Percentiles rank a stretch among this genome's conserved stretches.
Evolutionary conservation across 768 basidiomycete species (phyloP).

Genomic region (Paxillus rubicundulus): DNA sequence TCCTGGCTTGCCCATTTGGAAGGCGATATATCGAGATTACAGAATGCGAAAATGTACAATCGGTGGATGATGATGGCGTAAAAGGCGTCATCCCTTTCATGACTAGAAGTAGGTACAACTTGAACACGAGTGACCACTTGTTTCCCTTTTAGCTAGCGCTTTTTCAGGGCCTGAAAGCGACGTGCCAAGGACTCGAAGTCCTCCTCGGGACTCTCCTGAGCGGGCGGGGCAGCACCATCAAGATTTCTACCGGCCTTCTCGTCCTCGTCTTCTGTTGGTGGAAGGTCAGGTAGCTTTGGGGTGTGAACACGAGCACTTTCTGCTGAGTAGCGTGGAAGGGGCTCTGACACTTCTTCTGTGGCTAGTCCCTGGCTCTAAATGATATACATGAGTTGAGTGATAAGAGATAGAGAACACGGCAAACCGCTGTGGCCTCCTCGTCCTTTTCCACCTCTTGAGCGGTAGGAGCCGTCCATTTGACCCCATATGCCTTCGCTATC

Average conservation of each 20-base stretch:
- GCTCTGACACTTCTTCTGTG: constrained; percentile 10
- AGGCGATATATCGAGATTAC: constrained; percentile 5
- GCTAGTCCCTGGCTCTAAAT: constrained; percentile 9
- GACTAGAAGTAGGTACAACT: neutral
- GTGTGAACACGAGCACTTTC: constrained; percentile 7
- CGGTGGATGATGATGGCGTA: neutral
- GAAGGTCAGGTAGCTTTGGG: constrained; percentile 49
- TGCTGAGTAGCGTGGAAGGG: constrained; percentile 29
- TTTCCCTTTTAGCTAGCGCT: constrained; percentile 44
- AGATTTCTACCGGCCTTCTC: constrained; percentile 23
- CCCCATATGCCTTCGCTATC: constrained; percentile 85
- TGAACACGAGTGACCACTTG: constrained; percentile 1
- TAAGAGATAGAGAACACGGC: constrained; percentile 8
- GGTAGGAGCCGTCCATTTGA: constrained; percentile 56
- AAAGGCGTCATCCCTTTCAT: constrained; percentile 9
- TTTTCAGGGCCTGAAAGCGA: constrained; percentile 87
- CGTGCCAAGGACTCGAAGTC: constrained; percentile 74
- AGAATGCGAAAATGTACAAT: constrained; percentile 10
- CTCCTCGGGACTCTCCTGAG: constrained; percentile 43
- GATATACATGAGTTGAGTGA: constrained; percentile 2
- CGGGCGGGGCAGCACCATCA: constrained; percentile 1
- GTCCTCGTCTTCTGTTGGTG: constrained; percentile 48
- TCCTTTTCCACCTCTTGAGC: constrained; percentile 26
- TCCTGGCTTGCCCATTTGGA: neutral
- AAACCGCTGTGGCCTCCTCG: constrained; percentile 41